These are phyloP conservation scores for Leishmania mexicana DNA, from an alignment of 208 protist species.

Conservation along the genomic window DNA sequence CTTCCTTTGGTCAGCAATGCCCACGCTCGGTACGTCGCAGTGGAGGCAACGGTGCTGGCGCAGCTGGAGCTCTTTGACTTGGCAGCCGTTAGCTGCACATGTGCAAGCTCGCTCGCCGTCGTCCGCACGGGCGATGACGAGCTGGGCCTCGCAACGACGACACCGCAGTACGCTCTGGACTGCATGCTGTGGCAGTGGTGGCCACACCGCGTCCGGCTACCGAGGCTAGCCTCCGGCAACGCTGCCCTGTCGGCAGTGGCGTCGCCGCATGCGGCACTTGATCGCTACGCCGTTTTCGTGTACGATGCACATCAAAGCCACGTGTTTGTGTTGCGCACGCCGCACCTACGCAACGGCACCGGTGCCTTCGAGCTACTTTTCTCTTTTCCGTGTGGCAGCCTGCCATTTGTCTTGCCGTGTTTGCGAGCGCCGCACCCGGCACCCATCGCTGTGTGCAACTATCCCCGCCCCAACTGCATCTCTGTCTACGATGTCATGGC, in stretches of 20 bases:
- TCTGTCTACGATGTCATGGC: conserved; percentile 54
- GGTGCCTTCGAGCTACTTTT: conserved; percentile 57
- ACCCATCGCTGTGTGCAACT: conserved; percentile 72
- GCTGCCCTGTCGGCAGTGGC: conserved; percentile 53
- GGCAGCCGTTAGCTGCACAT: neutral
- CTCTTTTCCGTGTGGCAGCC: conserved; percentile 40
- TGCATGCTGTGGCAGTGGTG: conserved; percentile 68
- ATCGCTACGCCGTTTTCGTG: conserved; percentile 58
- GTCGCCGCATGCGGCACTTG: conserved; percentile 35
- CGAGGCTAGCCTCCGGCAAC: conserved; percentile 40
- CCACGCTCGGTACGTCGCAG: conserved; percentile 9
- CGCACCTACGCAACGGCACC: conserved; percentile 41
- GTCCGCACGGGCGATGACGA: conserved; percentile 30
- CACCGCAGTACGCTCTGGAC: conserved; percentile 34
- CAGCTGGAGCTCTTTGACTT: conserved; percentile 23
- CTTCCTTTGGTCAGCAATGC: neutral
- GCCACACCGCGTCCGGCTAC: conserved; percentile 58
- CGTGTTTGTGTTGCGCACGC: conserved; percentile 58
- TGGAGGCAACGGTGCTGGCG: conserved; percentile 20
- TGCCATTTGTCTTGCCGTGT: conserved; percentile 65
- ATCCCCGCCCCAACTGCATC: conserved; percentile 52
- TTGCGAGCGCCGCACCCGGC: conserved; percentile 47
- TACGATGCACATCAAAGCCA: conserved; percentile 40
- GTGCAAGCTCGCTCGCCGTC: conserved; percentile 18
- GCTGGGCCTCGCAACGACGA: conserved; percentile 37